Percentiles rank a stretch among this genome's conserved stretches.
Conservation (phyloP, 2,329 filamentous ascomycete species). For the Exophiala sp. region DNA sequence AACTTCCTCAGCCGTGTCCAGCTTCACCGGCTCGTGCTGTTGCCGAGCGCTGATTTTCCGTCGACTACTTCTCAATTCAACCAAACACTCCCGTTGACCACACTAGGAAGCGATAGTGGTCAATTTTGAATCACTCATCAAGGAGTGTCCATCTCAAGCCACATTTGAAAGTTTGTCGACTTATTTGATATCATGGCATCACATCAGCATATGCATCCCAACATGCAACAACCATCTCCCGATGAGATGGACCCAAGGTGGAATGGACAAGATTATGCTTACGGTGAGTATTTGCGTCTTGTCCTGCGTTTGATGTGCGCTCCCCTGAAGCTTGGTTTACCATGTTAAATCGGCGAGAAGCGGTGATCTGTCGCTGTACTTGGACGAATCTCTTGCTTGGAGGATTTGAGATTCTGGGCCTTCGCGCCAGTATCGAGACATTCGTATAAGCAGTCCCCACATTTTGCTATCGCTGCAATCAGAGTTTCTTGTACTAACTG, state of each 20-base stretch:
- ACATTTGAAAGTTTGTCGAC: background rate
- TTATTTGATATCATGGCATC: constrained; percentile 18
- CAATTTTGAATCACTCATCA: constrained; percentile 1
- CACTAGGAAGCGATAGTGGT: background rate
- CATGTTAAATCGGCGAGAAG: background rate
- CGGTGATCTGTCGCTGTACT: background rate
- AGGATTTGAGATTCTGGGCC: no score
- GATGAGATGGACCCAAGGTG: constrained; percentile 19
- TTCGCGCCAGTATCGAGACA: no score
- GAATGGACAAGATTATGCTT: constrained; percentile 20
- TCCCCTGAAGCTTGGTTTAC: background rate
- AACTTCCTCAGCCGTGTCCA: background rate
- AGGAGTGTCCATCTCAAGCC: constrained; percentile 1
- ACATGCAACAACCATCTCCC: constrained; percentile 16
- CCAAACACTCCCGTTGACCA: background rate
- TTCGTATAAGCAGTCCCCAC: no score
- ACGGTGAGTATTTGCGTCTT: constrained; percentile 10
- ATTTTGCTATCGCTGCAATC: background rate
- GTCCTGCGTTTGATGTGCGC: background rate
- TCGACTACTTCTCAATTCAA: background rate
- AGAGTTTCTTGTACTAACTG: background rate
- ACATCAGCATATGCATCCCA: constrained; percentile 12
- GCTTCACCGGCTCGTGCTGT: constrained; percentile 6
- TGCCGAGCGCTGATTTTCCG: constrained; percentile 1
- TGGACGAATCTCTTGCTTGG: no score